A percentile compares a stretch with the other conserved stretches of the same genome.
These are phyloP conservation scores for Dichomitus squalens DNA, from an alignment of 1,284 basidiomycete genomes.

Conservation along the genomic window DNA sequence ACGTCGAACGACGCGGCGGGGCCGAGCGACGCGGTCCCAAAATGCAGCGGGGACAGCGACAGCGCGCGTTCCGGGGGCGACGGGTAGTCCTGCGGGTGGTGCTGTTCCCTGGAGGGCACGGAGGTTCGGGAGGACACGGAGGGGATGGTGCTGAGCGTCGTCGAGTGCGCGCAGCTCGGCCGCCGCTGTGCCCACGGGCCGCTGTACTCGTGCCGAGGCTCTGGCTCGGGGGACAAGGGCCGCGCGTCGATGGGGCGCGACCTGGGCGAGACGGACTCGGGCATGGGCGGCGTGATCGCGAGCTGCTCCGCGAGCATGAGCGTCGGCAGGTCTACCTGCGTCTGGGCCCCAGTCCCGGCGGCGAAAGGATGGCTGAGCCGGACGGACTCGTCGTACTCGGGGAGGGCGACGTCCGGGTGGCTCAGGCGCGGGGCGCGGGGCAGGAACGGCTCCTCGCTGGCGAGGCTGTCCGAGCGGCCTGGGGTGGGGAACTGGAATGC, in stretches of 20 bases:
- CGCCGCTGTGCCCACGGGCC: no score
- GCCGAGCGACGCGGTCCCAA: conserved; percentile 3
- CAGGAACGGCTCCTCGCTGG: not conserved
- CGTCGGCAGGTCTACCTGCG: no score
- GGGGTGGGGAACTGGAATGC: not conserved
- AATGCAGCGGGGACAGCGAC: conserved; percentile 16
- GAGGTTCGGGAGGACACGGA: not conserved
- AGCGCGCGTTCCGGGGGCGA: conserved; percentile 12
- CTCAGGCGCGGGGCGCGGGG: conserved; percentile 5
- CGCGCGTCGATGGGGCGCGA: not conserved
- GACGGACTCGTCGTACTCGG: conserved; percentile 6
- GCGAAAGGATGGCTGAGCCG: not conserved
- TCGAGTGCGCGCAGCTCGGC: no score
- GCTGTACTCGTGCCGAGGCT: no score
- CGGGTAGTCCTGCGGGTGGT: conserved; percentile 5
- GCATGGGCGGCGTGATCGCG: not conserved
- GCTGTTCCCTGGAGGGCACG: no score
- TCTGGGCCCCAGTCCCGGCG: no score
- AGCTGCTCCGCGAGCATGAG: conserved; percentile 6
- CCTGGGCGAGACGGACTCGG: not conserved
- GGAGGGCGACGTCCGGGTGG: conserved; percentile 11
- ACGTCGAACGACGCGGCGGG: not conserved
- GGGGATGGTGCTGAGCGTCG: not conserved
- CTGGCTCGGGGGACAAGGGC: not conserved
- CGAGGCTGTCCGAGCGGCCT: no score